These are phyloP conservation scores for Trametes elegans DNA, from an alignment of 768 basidiomycete genomes.

Conservation along the genomic window DNA sequence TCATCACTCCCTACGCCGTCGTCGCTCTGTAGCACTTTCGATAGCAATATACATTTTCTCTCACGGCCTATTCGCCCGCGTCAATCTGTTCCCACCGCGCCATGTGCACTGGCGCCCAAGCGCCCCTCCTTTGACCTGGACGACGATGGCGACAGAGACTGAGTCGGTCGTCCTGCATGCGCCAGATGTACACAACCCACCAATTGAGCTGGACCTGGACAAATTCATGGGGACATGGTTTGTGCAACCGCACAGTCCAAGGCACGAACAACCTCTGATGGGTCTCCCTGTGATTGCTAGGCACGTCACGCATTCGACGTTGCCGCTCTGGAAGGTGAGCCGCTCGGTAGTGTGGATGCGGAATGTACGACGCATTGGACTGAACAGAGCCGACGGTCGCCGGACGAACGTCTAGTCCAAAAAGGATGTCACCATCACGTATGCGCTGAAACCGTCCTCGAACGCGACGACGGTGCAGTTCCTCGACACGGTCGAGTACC, in stretches of 20 bases:
- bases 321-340: slow-evolving; percentile 43
- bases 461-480: slow-evolving; percentile 23
- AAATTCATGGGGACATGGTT: slow-evolving; percentile 28
- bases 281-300: slow-evolving; percentile 13
- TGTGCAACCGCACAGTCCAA: neutral
- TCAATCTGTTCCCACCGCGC: too few species aligned
- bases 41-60: neutral
- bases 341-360: neutral
- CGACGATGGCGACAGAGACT: neutral
- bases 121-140: neutral
- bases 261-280: neutral
- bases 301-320: slow-evolving; percentile 38
- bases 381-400: neutral
- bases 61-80: neutral
- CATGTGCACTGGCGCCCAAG: too few species aligned
- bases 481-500: slow-evolving; percentile 38
- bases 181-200: slow-evolving; percentile 10
- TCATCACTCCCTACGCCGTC: neutral
- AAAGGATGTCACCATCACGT: slow-evolving; percentile 43
- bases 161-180: slow-evolving; percentile 7
- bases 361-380: neutral
- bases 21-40: slow-evolving; percentile 1
- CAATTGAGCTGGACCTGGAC: slow-evolving; percentile 19
- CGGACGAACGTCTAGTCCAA: slow-evolving; percentile 19
- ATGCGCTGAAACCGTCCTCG: slow-evolving; percentile 26